Percentiles rank a stretch among this genome's conserved stretches.
phyloP scores from a whole-genome alignment of 352 stramenopile genomes.

The Hyaloperonospora brassicae region DNA sequence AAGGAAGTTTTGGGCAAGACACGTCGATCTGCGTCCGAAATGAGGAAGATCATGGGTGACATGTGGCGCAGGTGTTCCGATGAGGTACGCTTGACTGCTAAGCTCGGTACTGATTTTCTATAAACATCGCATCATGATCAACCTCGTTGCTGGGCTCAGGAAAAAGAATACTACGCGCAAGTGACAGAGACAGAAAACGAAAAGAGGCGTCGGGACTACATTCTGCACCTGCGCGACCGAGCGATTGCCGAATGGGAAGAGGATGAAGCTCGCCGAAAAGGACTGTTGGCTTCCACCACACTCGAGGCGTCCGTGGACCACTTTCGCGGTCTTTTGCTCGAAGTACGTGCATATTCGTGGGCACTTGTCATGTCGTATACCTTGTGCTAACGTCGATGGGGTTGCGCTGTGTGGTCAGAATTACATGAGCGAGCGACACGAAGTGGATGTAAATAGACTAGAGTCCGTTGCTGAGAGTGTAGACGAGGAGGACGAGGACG shows the following conservation, averaged over 20 bases:
- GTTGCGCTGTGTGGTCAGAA: conserved; percentile 26
- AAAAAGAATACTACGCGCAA: conserved; percentile 74
- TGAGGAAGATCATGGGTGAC: conserved; percentile 70
- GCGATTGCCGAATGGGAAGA: conserved; percentile 72
- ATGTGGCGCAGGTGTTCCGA: conserved; percentile 79
- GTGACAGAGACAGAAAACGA: conserved; percentile 73
- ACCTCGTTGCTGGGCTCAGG: conserved; percentile 17
- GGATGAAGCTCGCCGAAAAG: conserved; percentile 56
- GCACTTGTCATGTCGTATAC: not conserved
- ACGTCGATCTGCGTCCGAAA: conserved; percentile 60
- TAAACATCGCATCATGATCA: not conserved
- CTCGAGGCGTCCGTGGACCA: conserved; percentile 54
- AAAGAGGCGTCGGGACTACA: conserved; percentile 61
- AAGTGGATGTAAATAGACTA: conserved; percentile 53
- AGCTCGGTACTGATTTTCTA: not conserved
- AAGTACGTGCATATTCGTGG: conserved; percentile 26
- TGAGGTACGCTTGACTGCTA: conserved; percentile 26
- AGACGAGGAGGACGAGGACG: conserved; percentile 30
- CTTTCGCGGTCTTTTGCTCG: conserved; percentile 55
- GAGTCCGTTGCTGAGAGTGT: conserved; percentile 17
- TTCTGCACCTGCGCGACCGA: conserved; percentile 62
- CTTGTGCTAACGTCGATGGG: not conserved
- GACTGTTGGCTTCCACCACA: conserved; percentile 43
- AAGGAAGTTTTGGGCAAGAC: conserved; percentile 50
- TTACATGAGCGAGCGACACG: conserved; percentile 69